phyloP scores from a whole-genome alignment of 192 early-diverging fungal genomes.

The Backusella australiensis region DNA sequence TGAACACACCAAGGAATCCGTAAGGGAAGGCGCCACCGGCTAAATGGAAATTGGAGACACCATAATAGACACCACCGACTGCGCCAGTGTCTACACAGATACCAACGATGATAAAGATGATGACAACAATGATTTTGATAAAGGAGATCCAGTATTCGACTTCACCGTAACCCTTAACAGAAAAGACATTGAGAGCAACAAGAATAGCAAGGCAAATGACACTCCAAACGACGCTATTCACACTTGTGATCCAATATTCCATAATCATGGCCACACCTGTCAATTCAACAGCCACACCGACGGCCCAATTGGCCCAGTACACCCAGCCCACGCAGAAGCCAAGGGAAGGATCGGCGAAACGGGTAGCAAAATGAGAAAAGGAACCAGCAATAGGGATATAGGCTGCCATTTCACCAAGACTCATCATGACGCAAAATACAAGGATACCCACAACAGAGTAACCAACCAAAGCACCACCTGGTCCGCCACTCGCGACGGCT shows the following conservation, averaged over 20 bases:
- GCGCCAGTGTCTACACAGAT: slow-evolving; percentile 70
- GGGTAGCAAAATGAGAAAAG: slow-evolving; percentile 76
- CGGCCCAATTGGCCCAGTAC: slow-evolving; percentile 73
- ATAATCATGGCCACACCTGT: slow-evolving; percentile 73
- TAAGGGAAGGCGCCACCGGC: slow-evolving; percentile 58
- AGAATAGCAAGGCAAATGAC: slow-evolving; percentile 55
- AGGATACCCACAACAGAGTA: slow-evolving; percentile 59
- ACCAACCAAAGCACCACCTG: slow-evolving; percentile 67
- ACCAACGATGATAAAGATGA: slow-evolving; percentile 82
- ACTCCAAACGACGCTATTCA: slow-evolving; percentile 39
- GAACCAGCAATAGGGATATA: slow-evolving; percentile 76
- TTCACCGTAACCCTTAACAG: slow-evolving; percentile 79
- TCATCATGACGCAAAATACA: slow-evolving; percentile 66
- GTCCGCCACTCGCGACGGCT: slow-evolving; percentile 66
- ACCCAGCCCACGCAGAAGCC: slow-evolving; percentile 28
- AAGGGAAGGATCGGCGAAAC: slow-evolving; percentile 80
- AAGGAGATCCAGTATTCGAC: slow-evolving; percentile 81
- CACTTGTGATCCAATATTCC: slow-evolving; percentile 46
- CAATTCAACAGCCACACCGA: slow-evolving; percentile 72
- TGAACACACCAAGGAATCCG: slow-evolving; percentile 62
- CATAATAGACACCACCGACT: slow-evolving; percentile 55
- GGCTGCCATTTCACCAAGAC: slow-evolving; percentile 81
- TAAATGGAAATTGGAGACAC: slow-evolving; percentile 63
- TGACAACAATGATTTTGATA: slow-evolving; percentile 82
- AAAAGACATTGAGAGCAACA: slow-evolving; percentile 60